Evolutionary conservation across 2,329 filamentous ascomycete genomes (phyloP).

Genomic region (Claviceps sp.): DNA sequence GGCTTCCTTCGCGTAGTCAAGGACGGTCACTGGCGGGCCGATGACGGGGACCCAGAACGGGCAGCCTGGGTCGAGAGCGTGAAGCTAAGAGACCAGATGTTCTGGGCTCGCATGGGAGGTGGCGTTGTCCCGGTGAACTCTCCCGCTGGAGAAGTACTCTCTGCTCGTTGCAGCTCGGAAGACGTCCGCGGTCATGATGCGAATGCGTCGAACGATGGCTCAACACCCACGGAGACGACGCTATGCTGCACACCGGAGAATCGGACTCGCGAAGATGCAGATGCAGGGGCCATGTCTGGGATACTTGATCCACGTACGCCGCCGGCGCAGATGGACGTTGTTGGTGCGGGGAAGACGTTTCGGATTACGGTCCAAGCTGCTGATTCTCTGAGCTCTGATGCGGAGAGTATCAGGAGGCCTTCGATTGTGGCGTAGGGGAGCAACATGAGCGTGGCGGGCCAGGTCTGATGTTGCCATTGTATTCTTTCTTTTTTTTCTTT

Average conservation of each 20-base stretch:
- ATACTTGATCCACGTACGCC: slow-evolving; percentile 13
- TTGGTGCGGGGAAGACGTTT: slow-evolving; percentile 7
- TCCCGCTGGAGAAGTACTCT: neutral
- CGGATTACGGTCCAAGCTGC: slow-evolving; percentile 14
- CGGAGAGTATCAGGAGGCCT: slow-evolving; percentile 11
- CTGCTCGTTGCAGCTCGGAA: neutral
- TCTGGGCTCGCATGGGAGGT: slow-evolving; percentile 86
- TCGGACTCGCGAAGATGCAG: neutral
- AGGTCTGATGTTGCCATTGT: neutral
- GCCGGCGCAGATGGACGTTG: slow-evolving; percentile 16
- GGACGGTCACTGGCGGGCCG: slow-evolving; percentile 80
- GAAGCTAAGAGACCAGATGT: slow-evolving; percentile 82
- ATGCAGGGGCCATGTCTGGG: neutral
- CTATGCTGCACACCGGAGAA: slow-evolving; percentile 2
- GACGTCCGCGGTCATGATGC: neutral
- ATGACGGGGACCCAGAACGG: slow-evolving; percentile 72
- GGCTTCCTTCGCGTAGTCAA: slow-evolving; percentile 84
- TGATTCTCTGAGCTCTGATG: neutral
- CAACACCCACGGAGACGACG: neutral
- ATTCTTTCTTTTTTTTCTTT: neutral
- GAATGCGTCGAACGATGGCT: neutral
- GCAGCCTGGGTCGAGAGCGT: slow-evolving; percentile 93
- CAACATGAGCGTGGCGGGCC: neutral
- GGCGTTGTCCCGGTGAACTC: slow-evolving; percentile 61
- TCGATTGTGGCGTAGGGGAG: slow-evolving; percentile 8